Evolutionary conservation across 2,329 filamentous ascomycete genomes (phyloP).

Genomic region (Ceratocystis variospora): DNA sequence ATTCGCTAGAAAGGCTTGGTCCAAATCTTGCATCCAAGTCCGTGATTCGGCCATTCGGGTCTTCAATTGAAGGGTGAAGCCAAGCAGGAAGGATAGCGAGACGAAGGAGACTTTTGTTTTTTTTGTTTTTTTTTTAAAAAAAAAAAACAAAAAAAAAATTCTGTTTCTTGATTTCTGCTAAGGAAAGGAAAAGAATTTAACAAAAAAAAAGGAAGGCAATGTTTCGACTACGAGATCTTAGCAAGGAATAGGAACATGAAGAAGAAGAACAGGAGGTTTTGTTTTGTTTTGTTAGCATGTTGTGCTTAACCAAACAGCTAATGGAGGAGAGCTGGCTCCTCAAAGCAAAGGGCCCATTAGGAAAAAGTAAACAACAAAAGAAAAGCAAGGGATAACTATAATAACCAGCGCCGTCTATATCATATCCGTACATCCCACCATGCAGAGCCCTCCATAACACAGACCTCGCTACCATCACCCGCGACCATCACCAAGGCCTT

Average conservation of each 20-base stretch:
- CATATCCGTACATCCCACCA: not conserved
- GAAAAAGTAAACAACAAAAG: not conserved
- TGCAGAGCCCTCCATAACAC: not conserved
- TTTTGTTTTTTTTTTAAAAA: no score
- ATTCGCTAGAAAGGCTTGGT: not conserved
- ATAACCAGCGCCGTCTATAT: not conserved
- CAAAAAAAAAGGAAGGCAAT: not conserved
- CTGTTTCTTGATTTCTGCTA: no score
- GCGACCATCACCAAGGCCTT: not conserved
- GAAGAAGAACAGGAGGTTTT: not conserved
- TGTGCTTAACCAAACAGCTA: not conserved
- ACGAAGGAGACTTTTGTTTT: not conserved
- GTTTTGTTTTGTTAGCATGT: not conserved
- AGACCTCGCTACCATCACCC: not conserved
- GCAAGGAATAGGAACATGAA: not conserved
- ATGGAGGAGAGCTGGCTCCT: not conserved
- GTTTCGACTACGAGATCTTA: not conserved
- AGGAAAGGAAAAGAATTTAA: no score
- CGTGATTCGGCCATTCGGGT: conserved; percentile 2
- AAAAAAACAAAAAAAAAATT: not conserved
- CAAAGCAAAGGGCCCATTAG: not conserved
- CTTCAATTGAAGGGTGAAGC: not conserved
- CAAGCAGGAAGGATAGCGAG: not conserved
- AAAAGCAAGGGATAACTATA: not conserved
- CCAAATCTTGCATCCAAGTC: not conserved